These are phyloP conservation scores for Sungouiozyma intestinalis DNA, from an alignment of 805 yeast species.

Conservation along the genomic window DNA sequence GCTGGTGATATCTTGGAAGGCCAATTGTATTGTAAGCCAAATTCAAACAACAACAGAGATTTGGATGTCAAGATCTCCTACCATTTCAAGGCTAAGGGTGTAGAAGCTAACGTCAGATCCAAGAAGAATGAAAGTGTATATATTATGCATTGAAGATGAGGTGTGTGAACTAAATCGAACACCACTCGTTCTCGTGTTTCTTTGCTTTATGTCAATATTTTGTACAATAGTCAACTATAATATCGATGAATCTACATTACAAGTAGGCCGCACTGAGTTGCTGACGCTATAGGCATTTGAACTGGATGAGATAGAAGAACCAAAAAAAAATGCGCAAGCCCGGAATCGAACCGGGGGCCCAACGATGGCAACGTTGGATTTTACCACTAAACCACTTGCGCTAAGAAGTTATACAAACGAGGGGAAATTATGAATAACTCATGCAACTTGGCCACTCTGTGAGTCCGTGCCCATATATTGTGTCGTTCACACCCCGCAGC, in stretches of 20 bases:
- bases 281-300: too few species aligned
- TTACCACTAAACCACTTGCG: constrained; percentile 13
- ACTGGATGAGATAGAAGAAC: too few species aligned
- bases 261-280: too few species aligned
- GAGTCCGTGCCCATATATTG: too few species aligned
- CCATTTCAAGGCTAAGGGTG: constrained; percentile 32
- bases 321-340: constrained; percentile 10
- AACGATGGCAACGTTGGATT: constrained; percentile 13
- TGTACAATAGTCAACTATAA: background rate
- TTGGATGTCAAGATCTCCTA: constrained; percentile 67
- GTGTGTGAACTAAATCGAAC: too few species aligned
- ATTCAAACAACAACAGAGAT: constrained; percentile 72
- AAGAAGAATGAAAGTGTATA: constrained; percentile 52
- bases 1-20: constrained; percentile 72
- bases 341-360: constrained; percentile 15
- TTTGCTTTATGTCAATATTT: too few species aligned
- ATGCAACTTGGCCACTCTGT: too few species aligned
- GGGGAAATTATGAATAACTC: too few species aligned
- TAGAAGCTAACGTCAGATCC: constrained; percentile 43
- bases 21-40: constrained; percentile 65
- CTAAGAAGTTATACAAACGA: background rate
- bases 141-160: constrained; percentile 48
- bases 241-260: too few species aligned
- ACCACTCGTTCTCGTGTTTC: too few species aligned
- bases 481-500: too few species aligned